phyloP scores from a whole-genome alignment of 306 rosid genomes.

The Geum urbanum region DNA sequence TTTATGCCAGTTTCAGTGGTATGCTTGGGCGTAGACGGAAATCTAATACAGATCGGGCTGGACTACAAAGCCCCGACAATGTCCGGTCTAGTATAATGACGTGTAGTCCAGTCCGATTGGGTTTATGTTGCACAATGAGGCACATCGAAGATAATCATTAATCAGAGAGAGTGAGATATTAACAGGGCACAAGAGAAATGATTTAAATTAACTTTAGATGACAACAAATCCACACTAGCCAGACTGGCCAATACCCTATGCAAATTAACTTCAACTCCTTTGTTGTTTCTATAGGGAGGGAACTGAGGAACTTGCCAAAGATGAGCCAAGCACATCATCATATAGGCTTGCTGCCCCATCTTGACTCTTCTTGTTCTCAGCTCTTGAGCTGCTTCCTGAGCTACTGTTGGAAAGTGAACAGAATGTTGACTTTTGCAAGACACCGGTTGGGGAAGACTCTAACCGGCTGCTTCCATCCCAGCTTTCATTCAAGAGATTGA shows the following conservation, averaged over 20 bases:
- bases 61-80: not conserved
- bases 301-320: constrained; percentile 34
- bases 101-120: not conserved
- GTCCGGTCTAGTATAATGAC: not conserved
- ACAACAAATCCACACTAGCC: constrained; percentile 18
- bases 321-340: constrained; percentile 33
- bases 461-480: constrained; percentile 43
- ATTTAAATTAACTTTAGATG: constrained; percentile 4
- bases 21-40: not conserved
- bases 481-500: constrained; percentile 35
- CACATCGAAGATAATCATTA: not conserved
- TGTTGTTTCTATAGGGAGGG: constrained; percentile 31
- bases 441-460: constrained; percentile 49
- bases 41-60: not conserved
- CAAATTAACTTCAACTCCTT: constrained; percentile 11
- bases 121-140: not conserved
- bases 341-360: constrained; percentile 24
- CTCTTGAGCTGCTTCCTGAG: constrained; percentile 43
- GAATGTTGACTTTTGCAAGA: constrained; percentile 41
- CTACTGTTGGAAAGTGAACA: constrained; percentile 53
- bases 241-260: constrained; percentile 19
- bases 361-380: constrained; percentile 10
- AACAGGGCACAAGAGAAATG: constrained; percentile 7
- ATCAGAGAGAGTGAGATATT: not conserved
- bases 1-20: not conserved